Base-by-base conservation (phyloP, 1,284 basidiomycete genomes). In the Marasmius oreades region DNA sequence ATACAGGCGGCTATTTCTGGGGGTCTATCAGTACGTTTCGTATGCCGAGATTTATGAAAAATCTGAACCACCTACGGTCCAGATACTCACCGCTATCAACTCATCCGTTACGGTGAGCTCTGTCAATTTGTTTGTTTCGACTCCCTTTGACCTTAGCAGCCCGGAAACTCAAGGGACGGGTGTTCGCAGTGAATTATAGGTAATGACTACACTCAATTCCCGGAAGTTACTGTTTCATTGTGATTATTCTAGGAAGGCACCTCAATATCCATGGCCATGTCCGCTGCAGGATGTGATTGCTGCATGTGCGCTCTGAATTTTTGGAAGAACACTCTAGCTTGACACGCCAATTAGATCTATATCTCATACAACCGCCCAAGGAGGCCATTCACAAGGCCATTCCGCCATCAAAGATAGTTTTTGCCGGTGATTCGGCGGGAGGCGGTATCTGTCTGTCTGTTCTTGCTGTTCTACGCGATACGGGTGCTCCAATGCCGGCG, bases 211-310 rank as follows among this genome's bases (percentile, higher is more conserved):
- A 20, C 26, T 16, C 23, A 20, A 16, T 16, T 31, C 24, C 24
- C 53, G 10, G 10, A 36, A 22, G 10, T 26, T 7, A 7, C 18
- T 31, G 37, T 2, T 24, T 55, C 26, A 46, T 51, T 7, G 16
- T 36, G 33, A 10, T 50, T 2, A n/a, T 2, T 16, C 6, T 50
- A 81, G 81, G 31, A 90, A 90, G 70, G 85, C 90, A 1, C 91
- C 92, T 0, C 90, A 93, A 67, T 93, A 92, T 62, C 92, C 92
- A 1, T 95, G 91, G 82, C 93, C 92, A 0, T 94, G 92, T 67
- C 86, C 90, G 0, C 67, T 95, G 3, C 89, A 92, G 62, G 91
- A 93, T 66, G 85, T 86, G 23, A 71, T 93, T 22, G 87, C 91
- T 1, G 88, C 89, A 0, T 93, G 84, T 82, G 64, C 47, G 74